Conservation (phyloP, 2,329 filamentous ascomycete genomes). For the Sphaceloma murrayae region DNA sequence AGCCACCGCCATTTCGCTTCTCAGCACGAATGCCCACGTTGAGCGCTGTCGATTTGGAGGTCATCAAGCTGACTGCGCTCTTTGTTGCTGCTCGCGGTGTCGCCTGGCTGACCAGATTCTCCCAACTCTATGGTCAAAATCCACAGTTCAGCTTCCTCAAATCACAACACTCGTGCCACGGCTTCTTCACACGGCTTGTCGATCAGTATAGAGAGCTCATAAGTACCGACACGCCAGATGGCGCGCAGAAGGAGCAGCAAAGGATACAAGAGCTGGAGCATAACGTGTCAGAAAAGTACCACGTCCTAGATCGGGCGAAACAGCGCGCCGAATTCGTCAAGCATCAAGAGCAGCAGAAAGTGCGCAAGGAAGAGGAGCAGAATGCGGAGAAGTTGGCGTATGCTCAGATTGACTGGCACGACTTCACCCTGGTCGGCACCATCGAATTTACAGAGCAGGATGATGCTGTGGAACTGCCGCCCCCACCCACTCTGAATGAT, state of each 20-base stretch:
- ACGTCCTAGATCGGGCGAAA: slow-evolving; percentile 69
- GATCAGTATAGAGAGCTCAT: slow-evolving; percentile 86
- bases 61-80: slow-evolving; percentile 67
- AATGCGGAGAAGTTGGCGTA: slow-evolving; percentile 69
- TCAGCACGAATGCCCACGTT: slow-evolving; percentile 96
- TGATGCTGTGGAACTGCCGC: slow-evolving; percentile 74
- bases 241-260: slow-evolving; percentile 61
- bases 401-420: slow-evolving; percentile 92
- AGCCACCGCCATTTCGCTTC: slow-evolving; percentile 82
- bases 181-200: slow-evolving; percentile 84
- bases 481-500: slow-evolving; percentile 81
- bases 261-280: slow-evolving; percentile 62
- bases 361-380: slow-evolving; percentile 78
- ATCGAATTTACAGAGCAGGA: slow-evolving; percentile 86
- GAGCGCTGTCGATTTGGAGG: slow-evolving; percentile 79
- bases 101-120: slow-evolving; percentile 80
- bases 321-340: slow-evolving; percentile 81
- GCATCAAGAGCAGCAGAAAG: slow-evolving; percentile 73
- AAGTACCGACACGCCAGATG: slow-evolving; percentile 56
- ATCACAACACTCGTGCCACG: slow-evolving; percentile 90
- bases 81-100: slow-evolving; percentile 91
- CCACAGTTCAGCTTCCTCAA: slow-evolving; percentile 94
- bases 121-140: slow-evolving; percentile 80
- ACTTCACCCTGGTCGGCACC: slow-evolving; percentile 92
- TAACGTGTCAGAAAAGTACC: slow-evolving; percentile 70